Evolutionary conservation across 2,329 filamentous ascomycete genomes (phyloP).

Genomic region (Microdochium trichocladiopsis): DNA sequence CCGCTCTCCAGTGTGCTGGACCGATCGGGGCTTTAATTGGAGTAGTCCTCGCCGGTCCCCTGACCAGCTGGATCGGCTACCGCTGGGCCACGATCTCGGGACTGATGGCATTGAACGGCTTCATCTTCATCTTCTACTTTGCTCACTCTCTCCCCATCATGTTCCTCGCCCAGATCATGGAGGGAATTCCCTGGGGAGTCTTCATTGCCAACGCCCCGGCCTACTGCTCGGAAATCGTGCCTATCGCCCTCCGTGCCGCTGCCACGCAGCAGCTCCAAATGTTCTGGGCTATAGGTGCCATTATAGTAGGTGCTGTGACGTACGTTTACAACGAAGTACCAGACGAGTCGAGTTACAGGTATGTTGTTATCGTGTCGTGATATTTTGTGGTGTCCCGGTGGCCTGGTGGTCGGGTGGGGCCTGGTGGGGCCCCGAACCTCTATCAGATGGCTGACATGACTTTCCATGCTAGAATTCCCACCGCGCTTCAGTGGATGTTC

Average conservation of each 20-base stretch:
- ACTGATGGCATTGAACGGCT: conserved; percentile 49
- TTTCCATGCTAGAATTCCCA: no score
- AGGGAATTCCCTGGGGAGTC: conserved; percentile 59
- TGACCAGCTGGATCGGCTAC: conserved; percentile 52
- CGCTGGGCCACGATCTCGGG: conserved; percentile 49
- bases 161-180: conserved; percentile 48
- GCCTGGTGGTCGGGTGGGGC: no score
- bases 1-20: conserved; percentile 46
- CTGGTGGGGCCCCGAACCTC: no score
- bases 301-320: conserved; percentile 51
- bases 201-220: conserved; percentile 60
- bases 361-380: no score
- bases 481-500: conserved; percentile 53
- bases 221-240: conserved; percentile 52
- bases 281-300: conserved; percentile 56
- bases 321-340: conserved; percentile 46
- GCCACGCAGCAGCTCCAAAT: conserved; percentile 58
- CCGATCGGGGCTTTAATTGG: conserved; percentile 54
- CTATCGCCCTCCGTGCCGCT: conserved; percentile 47
- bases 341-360: no score
- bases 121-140: conserved; percentile 47
- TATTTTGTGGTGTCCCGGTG: no score
- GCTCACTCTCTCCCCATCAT: conserved; percentile 33
- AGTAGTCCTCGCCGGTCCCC: conserved; percentile 48
- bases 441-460: no score